These are phyloP conservation scores for Chlamydomonas sphaeroides DNA, from an alignment of 139 green algal genomes.

Conservation along the genomic window DNA sequence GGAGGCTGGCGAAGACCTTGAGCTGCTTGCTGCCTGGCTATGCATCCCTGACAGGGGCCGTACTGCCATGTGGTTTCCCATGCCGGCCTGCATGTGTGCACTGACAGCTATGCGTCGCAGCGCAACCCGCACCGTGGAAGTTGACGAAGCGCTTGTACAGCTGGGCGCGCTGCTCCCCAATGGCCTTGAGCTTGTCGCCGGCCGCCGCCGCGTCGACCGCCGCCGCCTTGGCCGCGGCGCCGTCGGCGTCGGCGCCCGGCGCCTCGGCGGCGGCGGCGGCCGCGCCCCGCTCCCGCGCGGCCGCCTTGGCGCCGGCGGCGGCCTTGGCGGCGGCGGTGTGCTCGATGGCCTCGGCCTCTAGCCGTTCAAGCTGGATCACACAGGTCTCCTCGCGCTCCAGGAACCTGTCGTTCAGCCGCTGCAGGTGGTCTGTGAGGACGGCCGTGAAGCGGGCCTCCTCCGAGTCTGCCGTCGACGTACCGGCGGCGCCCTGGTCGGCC, in stretches of 20 bases:
- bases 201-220: background rate
- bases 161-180: constrained; percentile 19
- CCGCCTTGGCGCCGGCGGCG: background rate
- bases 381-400: constrained; percentile 81
- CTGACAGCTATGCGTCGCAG: too few relatives aligned
- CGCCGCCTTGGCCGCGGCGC: background rate
- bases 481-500: too few relatives aligned
- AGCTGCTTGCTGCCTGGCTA: too few relatives aligned
- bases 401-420: constrained; percentile 79
- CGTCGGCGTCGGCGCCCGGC: background rate
- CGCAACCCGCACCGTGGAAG: constrained; percentile 61
- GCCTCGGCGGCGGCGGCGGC: background rate
- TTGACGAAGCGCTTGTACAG: constrained; percentile 70
- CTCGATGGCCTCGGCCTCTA: constrained; percentile 35
- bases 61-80: background rate
- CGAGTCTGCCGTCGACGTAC: too few relatives aligned
- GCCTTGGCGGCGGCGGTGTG: background rate
- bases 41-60: too few relatives aligned
- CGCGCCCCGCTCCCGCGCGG: background rate
- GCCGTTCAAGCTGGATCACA: constrained; percentile 68
- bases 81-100: too few relatives aligned
- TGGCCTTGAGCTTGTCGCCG: background rate
- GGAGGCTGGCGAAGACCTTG: too few relatives aligned
- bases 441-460: constrained; percentile 63
- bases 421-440: constrained; percentile 63